Percentiles rank a stretch among this genome's conserved stretches.
Conservation (phyloP, 2,329 filamentous ascomycete genomes). For the Cladosporium phlei region DNA sequence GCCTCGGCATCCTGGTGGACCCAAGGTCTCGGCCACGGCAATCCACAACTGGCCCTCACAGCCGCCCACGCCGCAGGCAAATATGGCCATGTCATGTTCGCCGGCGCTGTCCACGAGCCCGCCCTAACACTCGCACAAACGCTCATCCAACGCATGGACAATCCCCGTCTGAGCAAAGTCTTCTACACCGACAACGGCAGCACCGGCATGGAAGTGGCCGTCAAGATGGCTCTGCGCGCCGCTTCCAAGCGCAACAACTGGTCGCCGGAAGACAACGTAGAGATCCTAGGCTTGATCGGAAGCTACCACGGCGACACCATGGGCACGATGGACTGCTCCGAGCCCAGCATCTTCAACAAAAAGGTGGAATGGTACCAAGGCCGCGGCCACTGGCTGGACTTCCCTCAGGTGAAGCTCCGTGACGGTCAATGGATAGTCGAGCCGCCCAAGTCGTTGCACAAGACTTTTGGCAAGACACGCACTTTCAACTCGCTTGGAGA, state of each 20-base stretch:
- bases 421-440: conserved; percentile 63
- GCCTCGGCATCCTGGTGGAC: conserved; percentile 91
- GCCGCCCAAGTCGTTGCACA: conserved; percentile 40
- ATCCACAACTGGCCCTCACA: conserved; percentile 64
- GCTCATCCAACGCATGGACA: conserved; percentile 56
- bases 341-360: conserved; percentile 72
- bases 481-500: conserved; percentile 30
- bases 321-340: conserved; percentile 79
- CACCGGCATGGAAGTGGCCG: conserved; percentile 75
- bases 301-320: conserved; percentile 87
- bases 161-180: conserved; percentile 62
- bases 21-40: conserved; percentile 77
- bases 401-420: conserved; percentile 64
- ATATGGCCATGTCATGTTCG: conserved; percentile 88
- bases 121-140: conserved; percentile 64
- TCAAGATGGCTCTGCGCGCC: conserved; percentile 79
- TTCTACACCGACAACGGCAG: conserved; percentile 85
- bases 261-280: conserved; percentile 48
- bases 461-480: conserved; percentile 17
- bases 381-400: conserved; percentile 74
- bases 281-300: conserved; percentile 68
- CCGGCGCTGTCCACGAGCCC: conserved; percentile 72
- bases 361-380: conserved; percentile 84
- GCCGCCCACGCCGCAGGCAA: conserved; percentile 77
- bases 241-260: conserved; percentile 56